Evolutionary conservation across 1,284 basidiomycete genomes (phyloP).

Genomic region (Ceratobasidium sp.): DNA sequence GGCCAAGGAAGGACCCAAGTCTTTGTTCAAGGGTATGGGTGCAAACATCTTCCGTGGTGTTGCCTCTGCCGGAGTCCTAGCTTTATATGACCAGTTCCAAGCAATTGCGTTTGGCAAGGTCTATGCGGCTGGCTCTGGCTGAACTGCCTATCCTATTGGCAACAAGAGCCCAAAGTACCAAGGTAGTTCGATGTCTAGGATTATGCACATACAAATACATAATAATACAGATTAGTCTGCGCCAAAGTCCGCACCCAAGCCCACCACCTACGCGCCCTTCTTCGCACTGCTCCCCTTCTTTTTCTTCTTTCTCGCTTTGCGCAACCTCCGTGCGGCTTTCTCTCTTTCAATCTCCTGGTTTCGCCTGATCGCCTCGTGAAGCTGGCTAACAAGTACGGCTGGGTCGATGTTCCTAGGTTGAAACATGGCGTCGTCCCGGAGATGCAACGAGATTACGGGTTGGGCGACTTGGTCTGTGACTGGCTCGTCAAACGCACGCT

Average conservation of each 20-base stretch:
- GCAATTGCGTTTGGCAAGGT: constrained; percentile 94
- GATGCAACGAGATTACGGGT: background rate
- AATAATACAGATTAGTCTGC: constrained; percentile 8
- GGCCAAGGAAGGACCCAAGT: constrained; percentile 90
- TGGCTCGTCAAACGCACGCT: constrained; percentile 28
- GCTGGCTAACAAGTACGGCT: constrained; percentile 6
- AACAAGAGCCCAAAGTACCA: background rate
- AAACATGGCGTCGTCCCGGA: constrained; percentile 25
- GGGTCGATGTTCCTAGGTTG: constrained; percentile 17
- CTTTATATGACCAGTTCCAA: constrained; percentile 94
- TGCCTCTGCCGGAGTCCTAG: constrained; percentile 96
- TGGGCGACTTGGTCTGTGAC: background rate
- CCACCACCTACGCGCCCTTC: constrained; percentile 21
- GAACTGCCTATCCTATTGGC: constrained; percentile 50
- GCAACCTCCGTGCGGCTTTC: background rate
- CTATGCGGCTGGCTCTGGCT: constrained; percentile 83
- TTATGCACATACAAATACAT: constrained; percentile 32
- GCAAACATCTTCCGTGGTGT: constrained; percentile 99
- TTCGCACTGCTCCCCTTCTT: background rate
- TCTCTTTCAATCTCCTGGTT: constrained; percentile 20
- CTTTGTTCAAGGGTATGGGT: constrained; percentile 95
- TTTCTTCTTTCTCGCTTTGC: constrained; percentile 34
- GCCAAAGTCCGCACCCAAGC: background rate
- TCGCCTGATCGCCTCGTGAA: constrained; percentile 9
- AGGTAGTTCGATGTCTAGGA: background rate